Evolutionary conservation across 148 eudicot genomes (phyloP), one percentile per base, ranked within the genome.

Genomic region (Chenopodium berlandieri): DNA sequence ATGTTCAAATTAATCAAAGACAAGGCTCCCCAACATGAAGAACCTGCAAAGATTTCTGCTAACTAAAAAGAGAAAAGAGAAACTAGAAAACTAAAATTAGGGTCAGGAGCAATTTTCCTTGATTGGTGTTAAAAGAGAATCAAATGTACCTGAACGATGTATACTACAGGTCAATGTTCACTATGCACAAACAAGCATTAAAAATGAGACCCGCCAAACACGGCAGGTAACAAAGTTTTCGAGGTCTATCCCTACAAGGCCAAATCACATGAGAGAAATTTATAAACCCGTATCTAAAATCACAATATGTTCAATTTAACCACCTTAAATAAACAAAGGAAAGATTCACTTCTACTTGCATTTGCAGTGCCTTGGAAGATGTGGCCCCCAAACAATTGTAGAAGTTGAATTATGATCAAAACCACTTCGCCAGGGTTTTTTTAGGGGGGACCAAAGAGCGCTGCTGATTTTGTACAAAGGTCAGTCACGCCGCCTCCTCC

Each of bases 401-500:
- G 48, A 37, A 30, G 52, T 67, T 75, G 40, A 64, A 81, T 68
- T 32, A 81, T 65, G 52, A 75, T 30, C 27, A 52, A 65, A 80
- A 71, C 80, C 77, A 50, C 71, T 66, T 22, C 23, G 31, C 25
- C 25, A 30, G 60, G 76, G 80, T 60, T 70, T 70, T 34, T 22
- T 7, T 25, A 19, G 19, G 20, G 23, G 70, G 86, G 76, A 64
- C 80, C 77, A 71, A 52, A 1, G 46, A 25, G 31, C 62, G 62
- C 60, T 13, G 66, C 30, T 54, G 2, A 20, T 7, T 9, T 14
- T 67, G 77, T 25, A 73, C 32, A 32, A 25, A 10, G 22, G 81
- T 86, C 46, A 77, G 13, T 73, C 83, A 34, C 83, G 81, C 80
- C 89, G 72, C 48, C 86, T 70, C 82, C 88, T 76, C 66, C 91